A percentile compares a stretch with the other conserved stretches of the same genome.
Evolutionary conservation across 129 eudicot species (phyloP).

Genomic region (Tagetes erecta): DNA sequence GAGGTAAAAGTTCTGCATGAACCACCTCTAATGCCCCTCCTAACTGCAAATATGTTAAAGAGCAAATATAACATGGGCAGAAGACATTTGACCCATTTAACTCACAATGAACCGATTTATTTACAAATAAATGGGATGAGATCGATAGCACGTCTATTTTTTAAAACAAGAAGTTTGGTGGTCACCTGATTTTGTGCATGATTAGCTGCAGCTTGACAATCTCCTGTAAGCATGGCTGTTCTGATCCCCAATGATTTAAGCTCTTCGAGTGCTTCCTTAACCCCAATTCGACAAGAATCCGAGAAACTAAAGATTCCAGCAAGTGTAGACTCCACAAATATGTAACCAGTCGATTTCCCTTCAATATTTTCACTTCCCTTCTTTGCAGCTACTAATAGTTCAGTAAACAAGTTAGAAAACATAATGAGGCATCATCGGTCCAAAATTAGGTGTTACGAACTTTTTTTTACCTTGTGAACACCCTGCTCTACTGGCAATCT

Average conservation of each 20-base stretch:
- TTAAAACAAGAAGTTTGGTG: neutral
- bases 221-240: conserved; percentile 91
- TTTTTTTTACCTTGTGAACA: conserved; percentile 54
- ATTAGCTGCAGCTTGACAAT: conserved; percentile 72
- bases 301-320: conserved; percentile 73
- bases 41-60: conserved; percentile 42
- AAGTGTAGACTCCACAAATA: conserved; percentile 50
- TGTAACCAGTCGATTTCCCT: conserved; percentile 68
- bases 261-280: conserved; percentile 65
- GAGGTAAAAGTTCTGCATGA: conserved; percentile 80
- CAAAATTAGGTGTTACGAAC: neutral
- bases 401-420: conserved; percentile 16
- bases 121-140: neutral
- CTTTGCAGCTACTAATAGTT: conserved; percentile 47
- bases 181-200: conserved; percentile 77
- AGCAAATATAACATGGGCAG: too few species aligned
- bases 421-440: neutral
- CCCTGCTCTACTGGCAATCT: conserved; percentile 65
- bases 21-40: conserved; percentile 59
- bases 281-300: conserved; percentile 85
- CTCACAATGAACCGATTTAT: too few species aligned
- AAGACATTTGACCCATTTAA: too few species aligned
- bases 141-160: neutral
- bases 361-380: conserved; percentile 41
- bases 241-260: conserved; percentile 77